Percentiles rank a stretch among this genome's conserved stretches.
phyloP scores from a whole-genome alignment of 2,329 filamentous ascomycete genomes.

The Teratosphaeria viscida region DNA sequence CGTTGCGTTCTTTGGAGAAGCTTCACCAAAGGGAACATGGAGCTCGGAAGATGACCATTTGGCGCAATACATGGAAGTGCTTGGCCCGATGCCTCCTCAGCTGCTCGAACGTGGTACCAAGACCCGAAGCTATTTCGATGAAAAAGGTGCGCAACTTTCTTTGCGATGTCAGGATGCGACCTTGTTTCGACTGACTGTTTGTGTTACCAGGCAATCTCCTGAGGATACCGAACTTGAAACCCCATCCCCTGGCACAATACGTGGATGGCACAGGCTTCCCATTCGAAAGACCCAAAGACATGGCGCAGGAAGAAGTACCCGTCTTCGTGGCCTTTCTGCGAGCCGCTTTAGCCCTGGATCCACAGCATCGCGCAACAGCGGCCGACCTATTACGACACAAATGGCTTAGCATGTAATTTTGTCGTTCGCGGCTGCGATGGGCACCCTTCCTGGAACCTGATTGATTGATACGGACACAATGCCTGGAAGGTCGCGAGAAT shows the following conservation, averaged over 20 bases:
- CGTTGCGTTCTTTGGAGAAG: constrained; percentile 8
- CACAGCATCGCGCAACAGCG: constrained; percentile 1
- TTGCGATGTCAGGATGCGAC: background rate
- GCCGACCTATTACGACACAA: constrained; percentile 4
- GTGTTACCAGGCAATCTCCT: background rate
- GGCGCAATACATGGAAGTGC: constrained; percentile 9
- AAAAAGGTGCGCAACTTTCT: background rate
- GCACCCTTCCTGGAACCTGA: no score
- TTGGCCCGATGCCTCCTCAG: constrained; percentile 8
- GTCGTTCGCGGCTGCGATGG: no score
- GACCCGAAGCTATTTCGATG: constrained; percentile 8
- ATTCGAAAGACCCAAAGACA: background rate
- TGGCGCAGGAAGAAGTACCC: background rate
- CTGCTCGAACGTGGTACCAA: constrained; percentile 8
- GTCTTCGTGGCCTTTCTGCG: constrained; percentile 4
- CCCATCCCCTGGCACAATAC: background rate
- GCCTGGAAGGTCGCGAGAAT: no score
- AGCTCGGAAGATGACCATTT: constrained; percentile 12
- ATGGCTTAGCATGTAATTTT: background rate
- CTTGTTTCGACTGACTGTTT: background rate
- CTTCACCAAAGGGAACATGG: constrained; percentile 2
- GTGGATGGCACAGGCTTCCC: background rate
- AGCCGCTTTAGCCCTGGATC: constrained; percentile 6
- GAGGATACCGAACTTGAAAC: background rate
- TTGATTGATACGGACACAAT: no score